Evolutionary conservation across 1,139 yeast species (phyloP).

Genomic region (Geotrichum europaeum): DNA sequence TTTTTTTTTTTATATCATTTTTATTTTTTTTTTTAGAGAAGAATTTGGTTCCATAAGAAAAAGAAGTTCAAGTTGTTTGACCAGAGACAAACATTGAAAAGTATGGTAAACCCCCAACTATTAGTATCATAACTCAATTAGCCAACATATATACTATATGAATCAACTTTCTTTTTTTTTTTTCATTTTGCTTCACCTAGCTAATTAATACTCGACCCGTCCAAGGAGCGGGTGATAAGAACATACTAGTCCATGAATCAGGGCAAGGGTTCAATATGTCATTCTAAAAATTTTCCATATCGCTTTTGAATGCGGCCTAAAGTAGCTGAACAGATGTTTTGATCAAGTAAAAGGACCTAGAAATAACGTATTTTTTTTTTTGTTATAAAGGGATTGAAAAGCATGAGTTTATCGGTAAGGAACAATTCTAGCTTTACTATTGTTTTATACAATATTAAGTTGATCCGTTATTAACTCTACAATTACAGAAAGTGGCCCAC

Average conservation of each 20-base stretch:
- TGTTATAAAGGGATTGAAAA: not conserved
- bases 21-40: too few relatives aligned
- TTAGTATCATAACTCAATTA: too few relatives aligned
- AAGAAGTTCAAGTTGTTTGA: too few relatives aligned
- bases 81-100: too few relatives aligned
- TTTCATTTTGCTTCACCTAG: not conserved
- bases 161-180: too few relatives aligned
- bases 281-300: not conserved
- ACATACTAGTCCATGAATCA: not conserved
- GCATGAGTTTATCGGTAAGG: not conserved
- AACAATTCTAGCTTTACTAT: not conserved
- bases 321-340: not conserved
- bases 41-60: too few relatives aligned
- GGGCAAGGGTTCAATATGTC: not conserved
- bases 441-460: not conserved
- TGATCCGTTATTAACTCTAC: not conserved
- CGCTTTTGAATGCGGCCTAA: not conserved
- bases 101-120: too few relatives aligned
- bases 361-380: not conserved
- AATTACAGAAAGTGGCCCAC: conserved; percentile 34
- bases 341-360: not conserved
- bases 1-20: too few relatives aligned
- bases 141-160: too few relatives aligned
- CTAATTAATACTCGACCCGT: not conserved
- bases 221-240: too few relatives aligned